Evolutionary conservation across 129 eudicot species (phyloP).

Genomic region (Centrapalus pauciflorus): DNA sequence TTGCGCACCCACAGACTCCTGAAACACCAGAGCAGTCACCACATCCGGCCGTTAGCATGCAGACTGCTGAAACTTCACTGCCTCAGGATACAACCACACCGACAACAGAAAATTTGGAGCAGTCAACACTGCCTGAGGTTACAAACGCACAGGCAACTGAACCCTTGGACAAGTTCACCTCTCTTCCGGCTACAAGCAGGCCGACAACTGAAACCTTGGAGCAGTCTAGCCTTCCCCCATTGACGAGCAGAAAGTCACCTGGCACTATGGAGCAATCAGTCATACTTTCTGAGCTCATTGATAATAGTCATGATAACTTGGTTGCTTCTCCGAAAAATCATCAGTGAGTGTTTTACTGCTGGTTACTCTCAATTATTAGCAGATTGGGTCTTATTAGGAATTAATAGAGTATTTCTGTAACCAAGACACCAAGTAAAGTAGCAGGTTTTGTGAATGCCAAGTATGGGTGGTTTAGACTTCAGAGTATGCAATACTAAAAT

Average conservation of each 20-base stretch:
- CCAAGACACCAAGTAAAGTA: not conserved
- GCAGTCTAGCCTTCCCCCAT: constrained; percentile 8
- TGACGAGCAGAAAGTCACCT: constrained; percentile 14
- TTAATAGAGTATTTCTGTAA: not conserved
- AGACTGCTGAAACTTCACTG: not conserved
- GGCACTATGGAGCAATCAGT: constrained; percentile 16
- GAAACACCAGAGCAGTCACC: constrained; percentile 17
- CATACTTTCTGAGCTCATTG: constrained; percentile 13
- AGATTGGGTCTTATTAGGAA: not conserved
- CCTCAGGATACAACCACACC: constrained; percentile 16
- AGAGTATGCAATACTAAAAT: not conserved
- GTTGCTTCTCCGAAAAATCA: constrained; percentile 22
- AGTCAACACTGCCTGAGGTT: constrained; percentile 7
- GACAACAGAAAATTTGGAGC: not conserved
- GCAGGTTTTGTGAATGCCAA: not conserved
- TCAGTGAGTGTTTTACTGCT: constrained; percentile 25
- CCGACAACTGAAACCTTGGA: constrained; percentile 13
- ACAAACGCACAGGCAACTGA: constrained; percentile 10
- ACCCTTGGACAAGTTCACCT: constrained; percentile 12
- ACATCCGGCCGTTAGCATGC: not conserved
- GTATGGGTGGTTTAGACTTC: not conserved
- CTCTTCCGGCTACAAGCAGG: constrained; percentile 1
- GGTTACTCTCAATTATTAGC: not conserved
- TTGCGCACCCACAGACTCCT: constrained; percentile 9
- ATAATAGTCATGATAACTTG: constrained; percentile 24